A percentile compares a stretch with the other conserved stretches of the same genome.
phyloP scores from a whole-genome alignment of 2,329 filamentous ascomycete species.

The Fusarium tuaranense region DNA sequence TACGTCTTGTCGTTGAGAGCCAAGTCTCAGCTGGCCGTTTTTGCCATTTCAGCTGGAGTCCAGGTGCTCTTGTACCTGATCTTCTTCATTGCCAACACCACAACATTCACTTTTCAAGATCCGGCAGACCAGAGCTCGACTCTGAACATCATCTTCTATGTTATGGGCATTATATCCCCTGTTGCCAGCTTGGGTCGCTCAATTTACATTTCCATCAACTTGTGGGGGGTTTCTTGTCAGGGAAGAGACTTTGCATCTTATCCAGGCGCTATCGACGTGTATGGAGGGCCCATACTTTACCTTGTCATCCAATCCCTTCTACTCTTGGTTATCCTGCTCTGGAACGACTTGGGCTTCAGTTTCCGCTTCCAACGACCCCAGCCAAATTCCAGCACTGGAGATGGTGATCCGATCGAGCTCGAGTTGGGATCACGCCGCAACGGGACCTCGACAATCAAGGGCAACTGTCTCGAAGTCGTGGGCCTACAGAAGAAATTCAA shows the following conservation, averaged over 20 bases:
- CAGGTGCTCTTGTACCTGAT: neutral
- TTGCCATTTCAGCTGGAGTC: neutral
- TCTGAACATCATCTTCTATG: neutral
- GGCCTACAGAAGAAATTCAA: conserved; percentile 1
- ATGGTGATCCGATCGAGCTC: neutral
- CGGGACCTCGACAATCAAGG: neutral
- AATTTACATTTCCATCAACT: neutral
- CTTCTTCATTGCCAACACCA: conserved; percentile 8
- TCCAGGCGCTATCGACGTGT: neutral
- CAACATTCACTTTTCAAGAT: neutral
- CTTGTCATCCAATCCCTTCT: neutral
- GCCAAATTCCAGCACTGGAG: neutral
- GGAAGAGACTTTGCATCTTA: neutral
- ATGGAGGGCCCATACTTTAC: neutral
- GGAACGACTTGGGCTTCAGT: neutral
- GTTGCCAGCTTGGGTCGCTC: neutral
- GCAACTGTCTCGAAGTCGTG: neutral
- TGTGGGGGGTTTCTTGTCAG: neutral
- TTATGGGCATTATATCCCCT: neutral
- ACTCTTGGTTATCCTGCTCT: neutral
- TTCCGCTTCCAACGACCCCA: neutral
- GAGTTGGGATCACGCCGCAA: neutral
- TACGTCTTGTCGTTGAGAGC: conserved; percentile 1
- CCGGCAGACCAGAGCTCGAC: neutral
- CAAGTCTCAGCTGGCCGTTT: conserved; percentile 4